A percentile compares a stretch with the other conserved stretches of the same genome.
phyloP scores from a whole-genome alignment of 1,284 basidiomycete genomes.

The Austroboletus novae-zelandiae region DNA sequence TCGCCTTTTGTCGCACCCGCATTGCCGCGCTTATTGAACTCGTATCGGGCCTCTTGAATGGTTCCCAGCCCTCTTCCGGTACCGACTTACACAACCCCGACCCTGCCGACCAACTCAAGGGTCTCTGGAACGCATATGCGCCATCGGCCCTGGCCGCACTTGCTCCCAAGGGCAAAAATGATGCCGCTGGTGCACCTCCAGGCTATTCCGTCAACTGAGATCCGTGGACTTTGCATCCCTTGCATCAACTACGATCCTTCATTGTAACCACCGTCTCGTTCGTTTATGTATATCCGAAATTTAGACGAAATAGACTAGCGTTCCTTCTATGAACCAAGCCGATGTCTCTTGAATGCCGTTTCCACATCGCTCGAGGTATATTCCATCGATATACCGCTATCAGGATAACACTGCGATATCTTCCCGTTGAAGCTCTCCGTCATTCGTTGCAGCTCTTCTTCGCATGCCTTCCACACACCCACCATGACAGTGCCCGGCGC shows the following conservation, averaged over 20 bases:
- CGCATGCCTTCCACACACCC: slow-evolving; percentile 86
- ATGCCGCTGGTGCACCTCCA: slow-evolving; percentile 2
- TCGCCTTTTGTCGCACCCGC: slow-evolving; percentile 52
- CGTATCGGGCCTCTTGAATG: slow-evolving; percentile 44
- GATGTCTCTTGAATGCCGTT: slow-evolving; percentile 68
- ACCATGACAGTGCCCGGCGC: slow-evolving; percentile 69
- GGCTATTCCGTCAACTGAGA: too few relatives aligned
- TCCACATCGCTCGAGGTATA: slow-evolving; percentile 78
- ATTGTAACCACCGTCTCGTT: background rate
- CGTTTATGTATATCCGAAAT: slow-evolving; percentile 8
- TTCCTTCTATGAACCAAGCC: slow-evolving; percentile 42
- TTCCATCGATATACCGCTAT: slow-evolving; percentile 69
- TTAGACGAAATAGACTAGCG: slow-evolving; percentile 9
- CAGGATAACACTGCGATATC: slow-evolving; percentile 76
- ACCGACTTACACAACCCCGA: slow-evolving; percentile 12
- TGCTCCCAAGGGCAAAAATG: slow-evolving; percentile 13
- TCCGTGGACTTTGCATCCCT: too few relatives aligned
- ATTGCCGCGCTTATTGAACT: slow-evolving; percentile 47
- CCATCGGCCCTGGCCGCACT: slow-evolving; percentile 32
- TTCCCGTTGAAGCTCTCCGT: slow-evolving; percentile 67
- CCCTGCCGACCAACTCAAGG: slow-evolving; percentile 32
- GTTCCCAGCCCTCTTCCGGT: slow-evolving; percentile 27
- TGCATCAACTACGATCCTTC: slow-evolving; percentile 14
- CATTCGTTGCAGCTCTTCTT: slow-evolving; percentile 74
- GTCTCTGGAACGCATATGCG: slow-evolving; percentile 39